Base-by-base conservation (phyloP, 1,284 basidiomycete species). In the Mycosarcoma mackinlayi region DNA sequence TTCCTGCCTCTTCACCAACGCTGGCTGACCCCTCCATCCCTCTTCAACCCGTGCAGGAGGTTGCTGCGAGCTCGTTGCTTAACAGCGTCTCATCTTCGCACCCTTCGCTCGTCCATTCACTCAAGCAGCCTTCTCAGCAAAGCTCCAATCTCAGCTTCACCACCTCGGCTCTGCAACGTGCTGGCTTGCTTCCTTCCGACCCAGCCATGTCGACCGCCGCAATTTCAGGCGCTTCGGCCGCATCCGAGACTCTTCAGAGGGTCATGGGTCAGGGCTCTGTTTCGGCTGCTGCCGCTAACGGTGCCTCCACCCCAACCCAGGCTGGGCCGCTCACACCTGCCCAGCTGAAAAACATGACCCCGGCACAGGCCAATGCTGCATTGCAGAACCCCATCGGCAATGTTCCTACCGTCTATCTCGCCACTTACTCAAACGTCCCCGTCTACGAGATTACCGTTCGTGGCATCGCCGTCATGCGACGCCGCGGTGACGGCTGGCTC, bases 391-490 rank as follows among this genome's bases (percentile, higher is more conserved):
- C 69, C 10, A 51, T 56, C 38, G 61, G 65, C 44, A 60, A 59
- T 18, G 57, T 73, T 10, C 75, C 78, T 18, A 76, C 67, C 51
- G 79, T 82, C 66, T 82, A 82, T 60, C 66, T 80, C 30, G 79
- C 79, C 19, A 81, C 75, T 11, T 85, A 85, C 76, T 84, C 84
- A n/a, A 79, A 77, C 33, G 82, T 85, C 1, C 84, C 84, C 28
- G 84, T 85, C 37, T 85, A 83, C 71, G 84, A 85, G 63, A 78
- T 85, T 67, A 85, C 84, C 73, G 92, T 98, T 70, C 88, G 96
- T 77, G 94, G 94, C 51, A 97, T 98, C 80, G 94, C 94, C 2
- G 95, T 98, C 75, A 99, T 99, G 96, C 90, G 95, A 59, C 87
- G 96, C 78, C 88, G 94, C 76, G 88, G 89, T 44, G 96, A 98